These are phyloP conservation scores for Chaetomiaceae sp. DNA, from an alignment of 2,329 filamentous ascomycete genomes.

Conservation along the genomic window DNA sequence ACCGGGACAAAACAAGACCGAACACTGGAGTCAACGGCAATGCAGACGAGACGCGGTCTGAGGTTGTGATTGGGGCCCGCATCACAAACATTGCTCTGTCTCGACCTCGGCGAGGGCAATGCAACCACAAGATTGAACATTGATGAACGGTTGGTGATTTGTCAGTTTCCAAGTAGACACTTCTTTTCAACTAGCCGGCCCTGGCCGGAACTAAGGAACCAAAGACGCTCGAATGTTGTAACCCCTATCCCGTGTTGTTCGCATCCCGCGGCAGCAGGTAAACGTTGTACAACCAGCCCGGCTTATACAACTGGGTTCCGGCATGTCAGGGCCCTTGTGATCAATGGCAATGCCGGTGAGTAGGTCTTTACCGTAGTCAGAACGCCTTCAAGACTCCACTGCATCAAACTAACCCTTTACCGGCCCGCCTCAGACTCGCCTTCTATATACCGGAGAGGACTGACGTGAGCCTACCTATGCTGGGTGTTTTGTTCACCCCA, in stretches of 20 bases:
- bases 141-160: not conserved
- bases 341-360: not conserved
- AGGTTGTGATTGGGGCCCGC: constrained; percentile 22
- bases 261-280: not conserved
- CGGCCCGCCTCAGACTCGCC: no score
- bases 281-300: constrained; percentile 10
- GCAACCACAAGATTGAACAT: not conserved
- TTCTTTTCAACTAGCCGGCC: not conserved
- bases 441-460: no score
- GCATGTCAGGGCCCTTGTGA: not conserved
- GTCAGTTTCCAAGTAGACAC: not conserved
- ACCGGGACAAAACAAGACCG: constrained; percentile 1
- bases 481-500: no score
- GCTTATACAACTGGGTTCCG: constrained; percentile 17
- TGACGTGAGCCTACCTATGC: no score
- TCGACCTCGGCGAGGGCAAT: not conserved
- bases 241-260: not conserved
- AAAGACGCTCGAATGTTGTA: not conserved
- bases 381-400: no score
- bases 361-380: no score
- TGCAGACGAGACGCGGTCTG: not conserved
- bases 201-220: not conserved
- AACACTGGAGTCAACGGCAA: constrained; percentile 18
- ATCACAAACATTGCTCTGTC: not conserved
- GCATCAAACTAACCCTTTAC: no score